Conservation (phyloP, 805 yeast species). For the Sugiyamaella mastotermitis region DNA sequence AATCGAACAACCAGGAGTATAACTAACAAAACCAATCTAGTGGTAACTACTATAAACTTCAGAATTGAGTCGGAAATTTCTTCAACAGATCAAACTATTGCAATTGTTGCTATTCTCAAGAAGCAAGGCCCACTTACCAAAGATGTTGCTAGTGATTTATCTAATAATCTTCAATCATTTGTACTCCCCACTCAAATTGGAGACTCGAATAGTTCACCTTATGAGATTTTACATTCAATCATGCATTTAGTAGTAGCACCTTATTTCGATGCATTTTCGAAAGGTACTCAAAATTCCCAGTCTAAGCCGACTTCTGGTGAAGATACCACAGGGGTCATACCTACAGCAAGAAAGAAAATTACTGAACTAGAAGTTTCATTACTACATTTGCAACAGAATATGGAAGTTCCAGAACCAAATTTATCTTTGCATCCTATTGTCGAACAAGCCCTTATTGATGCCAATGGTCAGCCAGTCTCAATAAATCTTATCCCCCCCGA, state of each 20-base stretch:
- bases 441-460: constrained; percentile 33
- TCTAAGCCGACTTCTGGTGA: neutral
- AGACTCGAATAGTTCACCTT: constrained; percentile 20
- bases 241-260: constrained; percentile 62
- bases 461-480: constrained; percentile 20
- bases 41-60: constrained; percentile 4
- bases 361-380: constrained; percentile 63
- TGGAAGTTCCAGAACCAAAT: constrained; percentile 61
- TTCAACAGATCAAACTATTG: constrained; percentile 7
- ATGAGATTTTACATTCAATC: constrained; percentile 53
- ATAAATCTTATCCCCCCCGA: constrained; percentile 32
- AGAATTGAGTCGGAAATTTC: constrained; percentile 15
- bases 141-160: constrained; percentile 10
- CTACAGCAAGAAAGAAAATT: constrained; percentile 53
- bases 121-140: constrained; percentile 15
- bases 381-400: constrained; percentile 59
- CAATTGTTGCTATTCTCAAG: constrained; percentile 24
- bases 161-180: constrained; percentile 32
- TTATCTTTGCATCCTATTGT: constrained; percentile 48
- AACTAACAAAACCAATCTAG: too few relatives aligned
- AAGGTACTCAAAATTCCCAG: constrained; percentile 8
- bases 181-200: constrained; percentile 27
- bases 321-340: constrained; percentile 28
- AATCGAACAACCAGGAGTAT: too few relatives aligned
- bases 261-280: constrained; percentile 50